Percentiles rank a stretch among this genome's conserved stretches.
These are phyloP conservation scores for Lunularia cruciata DNA, from an alignment of 225 moss, liverwort and hornwort species.

Conservation along the genomic window DNA sequence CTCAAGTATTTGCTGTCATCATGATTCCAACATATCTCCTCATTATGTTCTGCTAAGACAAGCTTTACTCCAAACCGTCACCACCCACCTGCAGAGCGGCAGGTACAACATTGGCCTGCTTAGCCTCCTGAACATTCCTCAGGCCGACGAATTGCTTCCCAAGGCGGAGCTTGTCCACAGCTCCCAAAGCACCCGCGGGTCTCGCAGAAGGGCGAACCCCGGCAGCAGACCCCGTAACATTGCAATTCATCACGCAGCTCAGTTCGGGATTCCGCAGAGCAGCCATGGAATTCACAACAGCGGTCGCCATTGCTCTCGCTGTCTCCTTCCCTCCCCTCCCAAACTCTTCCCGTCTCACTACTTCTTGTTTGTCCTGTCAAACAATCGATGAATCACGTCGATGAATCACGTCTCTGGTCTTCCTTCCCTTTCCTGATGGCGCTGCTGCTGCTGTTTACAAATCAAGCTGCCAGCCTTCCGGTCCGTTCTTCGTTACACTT, in stretches of 20 bases:
- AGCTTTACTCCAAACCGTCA: neutral
- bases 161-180: neutral
- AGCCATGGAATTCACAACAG: slow-evolving; percentile 6
- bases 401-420: too few species aligned
- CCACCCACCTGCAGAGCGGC: neutral
- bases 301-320: neutral
- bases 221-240: neutral
- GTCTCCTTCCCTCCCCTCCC: neutral
- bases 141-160: slow-evolving; percentile 20
- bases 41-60: neutral
- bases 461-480: neutral
- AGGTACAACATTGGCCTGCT: neutral
- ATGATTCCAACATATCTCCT: neutral
- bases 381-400: too few species aligned
- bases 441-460: too few species aligned
- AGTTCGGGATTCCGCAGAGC: neutral
- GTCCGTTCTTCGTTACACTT: neutral
- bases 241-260: neutral
- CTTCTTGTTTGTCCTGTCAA: too few species aligned
- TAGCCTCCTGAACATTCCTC: slow-evolving; percentile 2
- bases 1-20: neutral
- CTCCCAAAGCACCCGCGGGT: neutral
- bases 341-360: neutral
- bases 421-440: too few species aligned
- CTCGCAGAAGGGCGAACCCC: neutral